Conservation (phyloP, 306 rosid genomes). For the Vicia sativa region DNA sequence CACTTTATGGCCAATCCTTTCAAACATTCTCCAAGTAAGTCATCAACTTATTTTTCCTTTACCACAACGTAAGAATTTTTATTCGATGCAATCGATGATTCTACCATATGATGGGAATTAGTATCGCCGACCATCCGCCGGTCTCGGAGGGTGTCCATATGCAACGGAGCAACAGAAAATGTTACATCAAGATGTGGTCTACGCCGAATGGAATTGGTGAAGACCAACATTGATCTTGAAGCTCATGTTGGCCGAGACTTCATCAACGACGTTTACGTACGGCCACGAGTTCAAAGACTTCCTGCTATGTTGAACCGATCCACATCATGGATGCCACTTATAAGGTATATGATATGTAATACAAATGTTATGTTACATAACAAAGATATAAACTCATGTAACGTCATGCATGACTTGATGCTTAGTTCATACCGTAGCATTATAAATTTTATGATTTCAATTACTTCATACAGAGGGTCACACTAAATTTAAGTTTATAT, state of each 20-base stretch:
- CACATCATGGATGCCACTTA: slow-evolving; percentile 44
- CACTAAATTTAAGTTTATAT: too few relatives aligned
- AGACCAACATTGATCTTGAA: slow-evolving; percentile 77
- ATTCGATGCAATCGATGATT: not conserved
- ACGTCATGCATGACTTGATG: too few relatives aligned
- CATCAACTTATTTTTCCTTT: slow-evolving; percentile 32
- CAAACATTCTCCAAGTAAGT: slow-evolving; percentile 87
- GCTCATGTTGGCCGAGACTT: slow-evolving; percentile 76
- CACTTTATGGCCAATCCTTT: slow-evolving; percentile 84
- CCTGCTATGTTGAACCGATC: slow-evolving; percentile 61
- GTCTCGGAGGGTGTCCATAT: slow-evolving; percentile 49
- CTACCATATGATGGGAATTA: slow-evolving; percentile 52
- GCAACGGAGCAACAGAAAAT: slow-evolving; percentile 53
- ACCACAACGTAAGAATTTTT: too few relatives aligned
- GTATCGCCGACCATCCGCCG: slow-evolving; percentile 45
- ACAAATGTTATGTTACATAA: too few relatives aligned
- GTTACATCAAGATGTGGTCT: slow-evolving; percentile 92
- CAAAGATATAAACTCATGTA: too few relatives aligned
- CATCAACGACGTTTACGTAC: slow-evolving; percentile 73
- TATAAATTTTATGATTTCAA: too few relatives aligned
- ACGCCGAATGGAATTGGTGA: slow-evolving; percentile 82
- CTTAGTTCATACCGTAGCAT: too few relatives aligned
- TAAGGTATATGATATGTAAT: not conserved
- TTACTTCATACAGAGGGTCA: too few relatives aligned
- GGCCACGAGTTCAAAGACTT: slow-evolving; percentile 71